phyloP scores from a whole-genome alignment of 305 asterid species.

The Fraxinus baroniana region DNA sequence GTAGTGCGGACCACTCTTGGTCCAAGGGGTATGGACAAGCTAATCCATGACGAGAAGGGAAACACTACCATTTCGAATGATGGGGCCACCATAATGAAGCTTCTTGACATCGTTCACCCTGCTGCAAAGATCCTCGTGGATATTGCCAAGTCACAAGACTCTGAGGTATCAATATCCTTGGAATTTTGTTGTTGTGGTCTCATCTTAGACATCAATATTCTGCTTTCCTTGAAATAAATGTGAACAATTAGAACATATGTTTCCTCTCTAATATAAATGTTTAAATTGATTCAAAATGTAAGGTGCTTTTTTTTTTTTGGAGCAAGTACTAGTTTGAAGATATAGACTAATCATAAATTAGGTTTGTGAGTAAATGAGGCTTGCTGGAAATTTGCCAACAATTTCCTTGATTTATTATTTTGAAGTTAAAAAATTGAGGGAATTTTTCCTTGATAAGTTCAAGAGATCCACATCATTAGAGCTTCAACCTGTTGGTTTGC shows the following conservation, averaged over 20 bases:
- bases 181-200: background rate
- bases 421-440: background rate
- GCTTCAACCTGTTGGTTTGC: background rate
- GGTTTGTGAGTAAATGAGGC: background rate
- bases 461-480: background rate
- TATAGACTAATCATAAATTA: background rate
- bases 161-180: conserved; percentile 59
- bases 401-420: background rate
- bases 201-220: background rate
- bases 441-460: background rate
- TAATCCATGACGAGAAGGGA: conserved; percentile 98
- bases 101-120: conserved; percentile 93
- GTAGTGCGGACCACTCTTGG: conserved; percentile 92
- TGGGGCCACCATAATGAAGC: conserved; percentile 99
- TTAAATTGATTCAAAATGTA: background rate
- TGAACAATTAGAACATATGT: background rate
- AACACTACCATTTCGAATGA: conserved; percentile 94
- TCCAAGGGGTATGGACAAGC: conserved; percentile 99
- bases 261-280: conserved; percentile 5
- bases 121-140: conserved; percentile 98
- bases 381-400: background rate
- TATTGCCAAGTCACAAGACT: conserved; percentile 97
- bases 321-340: background rate
- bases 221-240: background rate
- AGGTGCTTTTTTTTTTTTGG: background rate